phyloP scores from a whole-genome alignment of 495 filamentous ascomycete species.

The Opeltia flavorubescens region DNA sequence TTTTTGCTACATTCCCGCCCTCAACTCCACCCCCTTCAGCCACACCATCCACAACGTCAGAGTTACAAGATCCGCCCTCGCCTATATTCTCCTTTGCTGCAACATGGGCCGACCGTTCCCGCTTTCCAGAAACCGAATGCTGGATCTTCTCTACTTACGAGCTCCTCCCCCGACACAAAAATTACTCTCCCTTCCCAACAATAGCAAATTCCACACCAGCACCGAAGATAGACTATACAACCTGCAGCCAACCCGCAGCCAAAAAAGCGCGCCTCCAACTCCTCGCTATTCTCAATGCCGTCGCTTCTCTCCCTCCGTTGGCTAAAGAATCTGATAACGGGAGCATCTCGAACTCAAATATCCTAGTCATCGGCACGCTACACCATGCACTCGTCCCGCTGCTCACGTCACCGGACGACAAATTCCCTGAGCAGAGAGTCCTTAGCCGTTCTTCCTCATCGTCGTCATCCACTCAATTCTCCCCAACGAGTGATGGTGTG shows the following conservation, averaged over 20 bases:
- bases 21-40: neutral
- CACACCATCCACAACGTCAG: neutral
- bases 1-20: conserved; percentile 28
- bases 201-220: neutral
- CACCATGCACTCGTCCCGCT: neutral
- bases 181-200: neutral
- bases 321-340: neutral
- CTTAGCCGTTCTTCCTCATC: neutral
- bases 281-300: conserved; percentile 1
- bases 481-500: neutral
- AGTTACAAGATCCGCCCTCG: neutral
- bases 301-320: conserved; percentile 2
- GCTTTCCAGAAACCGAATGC: conserved; percentile 44
- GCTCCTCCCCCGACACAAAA: neutral
- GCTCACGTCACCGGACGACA: neutral
- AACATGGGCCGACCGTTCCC: conserved; percentile 42
- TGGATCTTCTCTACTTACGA: conserved; percentile 46
- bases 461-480: neutral
- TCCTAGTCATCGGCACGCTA: conserved; percentile 8
- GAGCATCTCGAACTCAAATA: neutral
- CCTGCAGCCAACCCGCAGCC: conserved; percentile 2
- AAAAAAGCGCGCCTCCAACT: conserved; percentile 2
- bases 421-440: neutral
- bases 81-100: conserved; percentile 21
- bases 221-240: conserved; percentile 2